Evolutionary conservation across 2,329 filamentous ascomycete species (phyloP).

Genomic region (Claviceps purpurea): DNA sequence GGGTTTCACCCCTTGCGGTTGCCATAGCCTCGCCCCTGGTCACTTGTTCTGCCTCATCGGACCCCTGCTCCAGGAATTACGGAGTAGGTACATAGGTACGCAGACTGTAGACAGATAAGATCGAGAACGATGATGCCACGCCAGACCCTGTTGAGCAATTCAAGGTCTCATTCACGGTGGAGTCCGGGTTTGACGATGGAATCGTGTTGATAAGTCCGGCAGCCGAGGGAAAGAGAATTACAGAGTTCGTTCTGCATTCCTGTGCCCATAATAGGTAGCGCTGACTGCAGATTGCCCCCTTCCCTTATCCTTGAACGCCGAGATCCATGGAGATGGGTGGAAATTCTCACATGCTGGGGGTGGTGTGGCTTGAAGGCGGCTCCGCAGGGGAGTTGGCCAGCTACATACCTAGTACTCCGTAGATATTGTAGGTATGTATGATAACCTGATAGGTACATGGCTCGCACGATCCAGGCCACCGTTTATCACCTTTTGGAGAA

Average conservation of each 20-base stretch:
- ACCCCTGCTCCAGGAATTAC: background rate
- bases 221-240: background rate
- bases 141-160: background rate
- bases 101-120: background rate
- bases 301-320: background rate
- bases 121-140: background rate
- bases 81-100: too few relatives aligned
- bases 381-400: background rate
- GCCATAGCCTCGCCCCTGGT: background rate
- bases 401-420: background rate
- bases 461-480: too few relatives aligned
- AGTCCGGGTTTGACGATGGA: background rate
- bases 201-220: background rate
- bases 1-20: background rate
- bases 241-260: background rate
- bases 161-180: background rate
- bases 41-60: background rate
- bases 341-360: conserved; percentile 1
- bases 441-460: too few relatives aligned
- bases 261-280: background rate
- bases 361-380: background rate
- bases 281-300: background rate
- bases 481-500: too few relatives aligned
- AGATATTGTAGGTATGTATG: too few relatives aligned
- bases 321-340: background rate